phyloP scores from a whole-genome alignment of 2,329 filamentous ascomycete genomes.

The Aspergillus ibericus region DNA sequence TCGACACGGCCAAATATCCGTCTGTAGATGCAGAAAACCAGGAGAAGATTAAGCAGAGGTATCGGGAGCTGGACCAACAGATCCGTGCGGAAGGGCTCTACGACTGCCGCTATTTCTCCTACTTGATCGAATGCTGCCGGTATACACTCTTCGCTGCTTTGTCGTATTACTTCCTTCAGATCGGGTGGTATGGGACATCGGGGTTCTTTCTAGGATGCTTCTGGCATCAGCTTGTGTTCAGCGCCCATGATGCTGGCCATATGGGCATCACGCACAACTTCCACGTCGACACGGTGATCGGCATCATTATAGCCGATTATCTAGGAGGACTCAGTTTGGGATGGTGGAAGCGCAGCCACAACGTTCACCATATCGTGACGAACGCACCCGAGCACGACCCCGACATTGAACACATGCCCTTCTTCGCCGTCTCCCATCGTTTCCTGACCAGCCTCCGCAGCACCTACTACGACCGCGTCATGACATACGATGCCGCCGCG shows the following conservation, averaged over 20 bases:
- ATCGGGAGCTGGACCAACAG: conserved; percentile 71
- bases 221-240: conserved; percentile 95
- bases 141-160: conserved; percentile 68
- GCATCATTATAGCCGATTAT: conserved; percentile 87
- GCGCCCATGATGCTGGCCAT: conserved; percentile 91
- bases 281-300: conserved; percentile 77
- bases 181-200: conserved; percentile 67
- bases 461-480: conserved; percentile 78
- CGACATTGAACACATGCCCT: conserved; percentile 87
- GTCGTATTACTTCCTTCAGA: conserved; percentile 61
- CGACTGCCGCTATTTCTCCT: conserved; percentile 78
- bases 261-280: conserved; percentile 97
- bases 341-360: conserved; percentile 98
- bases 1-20: conserved; percentile 80
- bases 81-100: conserved; percentile 76
- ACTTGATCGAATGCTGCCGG: conserved; percentile 70
- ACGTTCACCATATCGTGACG: conserved; percentile 94
- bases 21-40: conserved; percentile 72
- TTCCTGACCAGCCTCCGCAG: conserved; percentile 72
- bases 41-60: conserved; percentile 73
- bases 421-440: conserved; percentile 83
- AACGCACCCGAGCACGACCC: conserved; percentile 95
- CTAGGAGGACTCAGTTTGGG: conserved; percentile 84
- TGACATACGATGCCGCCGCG: conserved; percentile 75
- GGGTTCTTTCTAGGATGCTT: conserved; percentile 75